Evolutionary conservation across 441 rosid species (phyloP).

Genomic region (Geranium incanum): DNA sequence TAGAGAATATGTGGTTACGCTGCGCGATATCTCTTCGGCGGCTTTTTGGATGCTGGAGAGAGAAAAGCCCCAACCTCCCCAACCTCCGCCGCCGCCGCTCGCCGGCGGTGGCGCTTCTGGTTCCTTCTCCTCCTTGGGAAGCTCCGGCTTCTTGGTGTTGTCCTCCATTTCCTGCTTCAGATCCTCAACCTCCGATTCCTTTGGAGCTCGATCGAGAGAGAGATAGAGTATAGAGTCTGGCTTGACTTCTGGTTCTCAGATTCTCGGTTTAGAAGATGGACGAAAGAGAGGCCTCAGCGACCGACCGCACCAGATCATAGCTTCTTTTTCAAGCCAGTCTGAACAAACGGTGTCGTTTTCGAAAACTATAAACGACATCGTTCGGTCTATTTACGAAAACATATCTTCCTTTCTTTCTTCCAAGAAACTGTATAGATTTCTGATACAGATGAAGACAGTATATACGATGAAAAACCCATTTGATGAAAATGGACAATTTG

Average conservation of each 20-base stretch:
- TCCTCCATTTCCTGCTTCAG: constrained; percentile 16
- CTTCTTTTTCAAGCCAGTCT: background rate
- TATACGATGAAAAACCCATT: no score
- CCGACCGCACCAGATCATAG: background rate
- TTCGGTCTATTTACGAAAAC: constrained; percentile 2
- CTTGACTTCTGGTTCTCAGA: background rate
- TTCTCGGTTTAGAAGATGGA: background rate
- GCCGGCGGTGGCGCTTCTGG: constrained; percentile 21
- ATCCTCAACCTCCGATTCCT: background rate
- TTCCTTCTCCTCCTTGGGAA: constrained; percentile 9
- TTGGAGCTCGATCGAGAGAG: background rate
- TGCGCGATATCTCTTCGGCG: constrained; percentile 84
- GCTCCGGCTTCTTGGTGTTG: constrained; percentile 8
- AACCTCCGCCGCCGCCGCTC: constrained; percentile 40
- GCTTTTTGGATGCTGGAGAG: constrained; percentile 84
- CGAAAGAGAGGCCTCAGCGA: constrained; percentile 8
- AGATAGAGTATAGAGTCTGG: background rate
- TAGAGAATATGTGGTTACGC: constrained; percentile 35
- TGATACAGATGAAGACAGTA: no score
- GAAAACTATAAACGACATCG: background rate
- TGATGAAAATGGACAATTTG: no score
- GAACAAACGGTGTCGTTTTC: background rate
- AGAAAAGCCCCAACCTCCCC: constrained; percentile 94
- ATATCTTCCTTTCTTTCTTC: no score
- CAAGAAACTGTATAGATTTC: no score